Percentiles rank a stretch among this genome's conserved stretches.
Evolutionary conservation across 306 rosid species (phyloP).

Genomic region (Luffa aegyptiaca): DNA sequence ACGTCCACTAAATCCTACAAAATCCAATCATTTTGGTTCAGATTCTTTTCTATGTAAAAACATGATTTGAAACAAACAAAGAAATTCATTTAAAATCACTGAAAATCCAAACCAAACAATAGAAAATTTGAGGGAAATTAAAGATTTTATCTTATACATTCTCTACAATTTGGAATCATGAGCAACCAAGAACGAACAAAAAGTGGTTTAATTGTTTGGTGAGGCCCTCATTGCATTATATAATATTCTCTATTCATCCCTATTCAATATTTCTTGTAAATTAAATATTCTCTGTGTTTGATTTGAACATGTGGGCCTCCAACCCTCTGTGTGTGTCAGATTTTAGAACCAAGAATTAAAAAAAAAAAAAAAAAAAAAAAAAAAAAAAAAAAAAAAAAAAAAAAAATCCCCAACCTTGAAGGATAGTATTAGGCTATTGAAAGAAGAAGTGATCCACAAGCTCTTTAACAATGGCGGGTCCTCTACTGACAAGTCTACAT

Average conservation of each 20-base stretch:
- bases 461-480: not conserved
- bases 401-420: no score
- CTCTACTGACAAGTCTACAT: not conserved
- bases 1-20: not conserved
- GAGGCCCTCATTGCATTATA: not conserved
- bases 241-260: not conserved
- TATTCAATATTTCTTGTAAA: not conserved
- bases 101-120: not conserved
- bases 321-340: not conserved
- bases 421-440: no score
- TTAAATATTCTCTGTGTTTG: not conserved
- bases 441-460: not conserved
- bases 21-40: not conserved
- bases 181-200: not conserved
- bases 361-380: no score
- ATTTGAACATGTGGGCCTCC: not conserved
- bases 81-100: not conserved
- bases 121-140: not conserved
- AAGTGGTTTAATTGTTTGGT: not conserved
- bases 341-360: not conserved
- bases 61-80: not conserved
- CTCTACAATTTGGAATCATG: not conserved
- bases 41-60: no score
- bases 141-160: not conserved
- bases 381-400: no score